phyloP scores from a whole-genome alignment of 495 filamentous ascomycete genomes.

The Talaromyces proteolyticus region DNA sequence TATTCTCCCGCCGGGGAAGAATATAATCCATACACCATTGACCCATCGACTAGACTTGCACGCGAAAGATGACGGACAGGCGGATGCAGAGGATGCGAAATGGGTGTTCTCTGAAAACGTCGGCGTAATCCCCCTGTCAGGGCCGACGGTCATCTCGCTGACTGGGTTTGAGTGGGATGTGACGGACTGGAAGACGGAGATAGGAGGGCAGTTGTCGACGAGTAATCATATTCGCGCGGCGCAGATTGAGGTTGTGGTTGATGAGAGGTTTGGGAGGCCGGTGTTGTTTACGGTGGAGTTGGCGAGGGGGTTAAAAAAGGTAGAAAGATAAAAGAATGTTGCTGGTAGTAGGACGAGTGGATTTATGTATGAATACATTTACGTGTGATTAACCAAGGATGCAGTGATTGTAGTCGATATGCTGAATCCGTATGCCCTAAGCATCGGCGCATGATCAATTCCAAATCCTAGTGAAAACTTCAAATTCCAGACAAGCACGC shows the following conservation, averaged over 20 bases:
- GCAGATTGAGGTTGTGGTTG: conserved; percentile 46
- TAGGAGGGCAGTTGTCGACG: conserved; percentile 83
- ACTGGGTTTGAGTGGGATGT: conserved; percentile 89
- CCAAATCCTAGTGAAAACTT: too few relatives aligned
- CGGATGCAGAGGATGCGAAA: conserved; percentile 1
- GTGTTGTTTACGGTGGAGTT: conserved; percentile 87
- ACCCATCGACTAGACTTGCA: conserved; percentile 17
- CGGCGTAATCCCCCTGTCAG: conserved; percentile 79
- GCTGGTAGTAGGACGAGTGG: background rate
- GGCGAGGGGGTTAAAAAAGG: conserved; percentile 33
- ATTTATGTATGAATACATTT: too few relatives aligned
- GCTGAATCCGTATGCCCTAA: too few relatives aligned
- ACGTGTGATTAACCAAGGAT: too few relatives aligned
- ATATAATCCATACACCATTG: conserved; percentile 59
- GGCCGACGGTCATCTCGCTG: conserved; percentile 67
- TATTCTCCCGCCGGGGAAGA: conserved; percentile 61
- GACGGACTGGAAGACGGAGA: conserved; percentile 66
- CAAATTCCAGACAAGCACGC: too few relatives aligned
- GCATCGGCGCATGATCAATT: too few relatives aligned
- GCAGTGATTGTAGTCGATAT: too few relatives aligned
- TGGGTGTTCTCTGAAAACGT: conserved; percentile 56
- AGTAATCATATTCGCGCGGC: conserved; percentile 75
- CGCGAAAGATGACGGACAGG: too few relatives aligned
- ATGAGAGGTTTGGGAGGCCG: conserved; percentile 53
- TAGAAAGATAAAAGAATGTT: too few relatives aligned